Evolutionary conservation across 805 yeast species (phyloP).

Genomic region (Saccharomycopsis babjevae): DNA sequence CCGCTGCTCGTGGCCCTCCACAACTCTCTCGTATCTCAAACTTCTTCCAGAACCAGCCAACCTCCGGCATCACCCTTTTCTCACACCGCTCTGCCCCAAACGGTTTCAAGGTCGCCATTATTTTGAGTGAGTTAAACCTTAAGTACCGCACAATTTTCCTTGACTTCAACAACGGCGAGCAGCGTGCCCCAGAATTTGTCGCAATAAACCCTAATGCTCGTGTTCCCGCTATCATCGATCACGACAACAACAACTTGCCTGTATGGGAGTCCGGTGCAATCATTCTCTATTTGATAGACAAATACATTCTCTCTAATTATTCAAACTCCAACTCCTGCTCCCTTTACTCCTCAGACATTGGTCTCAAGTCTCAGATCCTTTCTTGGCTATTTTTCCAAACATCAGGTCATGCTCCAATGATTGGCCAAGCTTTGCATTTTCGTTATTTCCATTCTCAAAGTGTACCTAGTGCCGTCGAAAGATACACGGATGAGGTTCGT

Average conservation of each 20-base stretch:
- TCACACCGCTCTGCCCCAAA: constrained; percentile 89
- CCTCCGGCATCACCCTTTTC: constrained; percentile 73
- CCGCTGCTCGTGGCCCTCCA: constrained; percentile 21
- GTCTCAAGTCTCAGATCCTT: constrained; percentile 74
- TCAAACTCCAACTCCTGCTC: constrained; percentile 49
- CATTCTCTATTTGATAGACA: constrained; percentile 68
- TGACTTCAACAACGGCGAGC: constrained; percentile 84
- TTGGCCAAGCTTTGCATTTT: constrained; percentile 93
- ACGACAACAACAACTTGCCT: constrained; percentile 64
- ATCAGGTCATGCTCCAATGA: constrained; percentile 97
- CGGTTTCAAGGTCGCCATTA: constrained; percentile 91
- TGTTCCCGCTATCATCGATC: constrained; percentile 91
- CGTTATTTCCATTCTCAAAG: constrained; percentile 80
- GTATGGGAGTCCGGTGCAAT: constrained; percentile 97
- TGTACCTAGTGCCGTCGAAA: constrained; percentile 80
- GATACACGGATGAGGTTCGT: constrained; percentile 87
- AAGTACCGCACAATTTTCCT: constrained; percentile 72
- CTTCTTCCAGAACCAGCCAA: constrained; percentile 68
- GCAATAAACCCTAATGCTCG: constrained; percentile 93
- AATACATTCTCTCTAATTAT: constrained; percentile 44
- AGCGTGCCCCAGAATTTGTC: constrained; percentile 86
- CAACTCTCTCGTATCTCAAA: constrained; percentile 50
- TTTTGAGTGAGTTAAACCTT: constrained; percentile 71
- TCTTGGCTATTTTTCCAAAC: constrained; percentile 94
- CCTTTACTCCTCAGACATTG: constrained; percentile 68